Conservation (phyloP, 1,139 yeast genomes). For the Sugiyamaella grinbergsii region DNA sequence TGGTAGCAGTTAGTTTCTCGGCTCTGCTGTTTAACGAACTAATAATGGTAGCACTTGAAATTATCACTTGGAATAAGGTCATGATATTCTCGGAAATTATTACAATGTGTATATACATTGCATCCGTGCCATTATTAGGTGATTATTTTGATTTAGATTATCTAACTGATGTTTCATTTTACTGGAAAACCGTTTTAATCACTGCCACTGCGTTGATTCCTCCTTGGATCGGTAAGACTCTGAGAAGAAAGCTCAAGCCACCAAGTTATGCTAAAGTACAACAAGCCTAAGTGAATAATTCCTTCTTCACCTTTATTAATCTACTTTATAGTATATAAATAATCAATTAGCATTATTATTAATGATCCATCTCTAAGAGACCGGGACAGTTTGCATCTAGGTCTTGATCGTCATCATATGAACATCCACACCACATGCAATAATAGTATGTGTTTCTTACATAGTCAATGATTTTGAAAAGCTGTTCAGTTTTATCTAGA, state of each 20-base stretch:
- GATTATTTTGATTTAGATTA: slow-evolving; percentile 81
- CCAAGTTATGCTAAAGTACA: slow-evolving; percentile 98
- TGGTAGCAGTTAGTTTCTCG: slow-evolving; percentile 86
- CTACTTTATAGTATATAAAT: slow-evolving; percentile 2
- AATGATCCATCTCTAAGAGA: slow-evolving; percentile 46
- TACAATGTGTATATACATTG: slow-evolving; percentile 67
- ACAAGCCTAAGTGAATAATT: slow-evolving; percentile 48
- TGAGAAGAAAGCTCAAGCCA: slow-evolving; percentile 77
- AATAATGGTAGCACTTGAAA: slow-evolving; percentile 89
- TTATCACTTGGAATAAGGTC: slow-evolving; percentile 81
- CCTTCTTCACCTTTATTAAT: not conserved
- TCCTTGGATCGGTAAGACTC: slow-evolving; percentile 80
- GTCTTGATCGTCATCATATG: slow-evolving; percentile 45
- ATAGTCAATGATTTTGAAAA: slow-evolving; percentile 41
- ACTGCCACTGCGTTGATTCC: slow-evolving; percentile 77
- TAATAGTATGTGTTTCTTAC: slow-evolving; percentile 46
- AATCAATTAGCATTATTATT: slow-evolving; percentile 10
- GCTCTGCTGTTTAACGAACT: slow-evolving; percentile 82
- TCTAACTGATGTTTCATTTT: slow-evolving; percentile 55
- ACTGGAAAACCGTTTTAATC: slow-evolving; percentile 70
- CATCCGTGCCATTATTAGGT: slow-evolving; percentile 75
- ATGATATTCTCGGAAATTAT: slow-evolving; percentile 75
- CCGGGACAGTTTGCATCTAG: slow-evolving; percentile 53
- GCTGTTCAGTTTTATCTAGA: slow-evolving; percentile 34
- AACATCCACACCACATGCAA: slow-evolving; percentile 54